phyloP scores from a whole-genome alignment of 2,329 filamentous ascomycete genomes.

The Hypomyces perniciosus region DNA sequence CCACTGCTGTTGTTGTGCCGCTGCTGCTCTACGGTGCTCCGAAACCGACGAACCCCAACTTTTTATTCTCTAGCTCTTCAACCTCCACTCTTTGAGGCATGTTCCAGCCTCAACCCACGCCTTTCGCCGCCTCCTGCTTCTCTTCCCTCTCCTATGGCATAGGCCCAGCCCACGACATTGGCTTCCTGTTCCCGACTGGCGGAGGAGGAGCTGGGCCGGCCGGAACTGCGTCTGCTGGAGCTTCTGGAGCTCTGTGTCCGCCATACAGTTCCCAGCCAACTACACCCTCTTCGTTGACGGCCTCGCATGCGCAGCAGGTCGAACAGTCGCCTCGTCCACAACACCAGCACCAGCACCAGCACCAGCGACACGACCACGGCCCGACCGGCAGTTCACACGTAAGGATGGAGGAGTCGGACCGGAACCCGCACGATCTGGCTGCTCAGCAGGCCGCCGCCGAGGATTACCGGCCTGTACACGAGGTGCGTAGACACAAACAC shows the following conservation, averaged over 20 bases:
- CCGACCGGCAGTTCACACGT: slow-evolving; percentile 15
- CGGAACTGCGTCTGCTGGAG: not conserved
- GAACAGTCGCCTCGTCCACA: not conserved
- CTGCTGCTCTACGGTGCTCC: not conserved
- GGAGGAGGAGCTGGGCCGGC: slow-evolving; percentile 9
- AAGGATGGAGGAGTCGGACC: slow-evolving; percentile 30
- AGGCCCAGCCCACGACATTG: slow-evolving; percentile 19
- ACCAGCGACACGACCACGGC: slow-evolving; percentile 15
- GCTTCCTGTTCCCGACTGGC: slow-evolving; percentile 15
- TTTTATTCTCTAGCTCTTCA: not conserved
- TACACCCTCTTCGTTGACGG: slow-evolving; percentile 1
- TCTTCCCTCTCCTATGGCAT: slow-evolving; percentile 33
- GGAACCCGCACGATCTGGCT: slow-evolving; percentile 39
- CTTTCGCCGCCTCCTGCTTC: slow-evolving; percentile 40
- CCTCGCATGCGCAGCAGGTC: not conserved
- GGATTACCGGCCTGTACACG: slow-evolving; percentile 51
- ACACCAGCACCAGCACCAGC: slow-evolving; percentile 10
- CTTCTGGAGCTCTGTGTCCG: not conserved
- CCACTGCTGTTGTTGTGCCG: too few relatives aligned
- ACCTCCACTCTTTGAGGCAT: slow-evolving; percentile 30
- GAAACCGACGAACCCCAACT: not conserved
- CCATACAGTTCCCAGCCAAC: slow-evolving; percentile 1
- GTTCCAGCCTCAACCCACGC: slow-evolving; percentile 50
- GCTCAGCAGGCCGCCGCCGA: slow-evolving; percentile 57
- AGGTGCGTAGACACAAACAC: slow-evolving; percentile 36